Percentiles rank a stretch among this genome's conserved stretches.
Conservation (phyloP, 2,329 filamentous ascomycete genomes). For the Ceratocystis papillata region DNA sequence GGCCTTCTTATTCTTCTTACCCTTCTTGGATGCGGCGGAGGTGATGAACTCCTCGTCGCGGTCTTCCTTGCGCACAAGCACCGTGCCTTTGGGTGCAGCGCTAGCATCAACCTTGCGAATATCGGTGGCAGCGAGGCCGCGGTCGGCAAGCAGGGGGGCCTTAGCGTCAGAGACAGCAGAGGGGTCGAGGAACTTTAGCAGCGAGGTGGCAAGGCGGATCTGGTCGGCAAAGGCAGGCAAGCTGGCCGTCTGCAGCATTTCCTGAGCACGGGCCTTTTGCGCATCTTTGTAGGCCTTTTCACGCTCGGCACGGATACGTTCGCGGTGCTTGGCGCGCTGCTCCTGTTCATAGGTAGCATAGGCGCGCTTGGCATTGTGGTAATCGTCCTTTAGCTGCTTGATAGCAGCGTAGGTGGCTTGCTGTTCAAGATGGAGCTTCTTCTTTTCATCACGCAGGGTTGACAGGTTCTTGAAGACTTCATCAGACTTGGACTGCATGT, state of each 20-base stretch:
- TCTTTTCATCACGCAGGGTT: conserved; percentile 71
- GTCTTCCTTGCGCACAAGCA: conserved; percentile 71
- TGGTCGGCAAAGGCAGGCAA: conserved; percentile 86
- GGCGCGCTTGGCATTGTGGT: conserved; percentile 73
- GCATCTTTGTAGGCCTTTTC: conserved; percentile 60
- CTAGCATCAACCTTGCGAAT: conserved; percentile 71
- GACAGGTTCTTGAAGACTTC: conserved; percentile 81
- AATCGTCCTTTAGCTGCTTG: conserved; percentile 80
- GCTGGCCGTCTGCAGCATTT: conserved; percentile 68
- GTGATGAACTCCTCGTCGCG: conserved; percentile 78
- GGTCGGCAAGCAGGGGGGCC: conserved; percentile 50
- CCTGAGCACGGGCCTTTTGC: conserved; percentile 64
- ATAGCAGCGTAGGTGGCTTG: conserved; percentile 75
- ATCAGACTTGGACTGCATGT: conserved; percentile 86
- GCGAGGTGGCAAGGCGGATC: conserved; percentile 75
- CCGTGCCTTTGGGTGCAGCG: conserved; percentile 67
- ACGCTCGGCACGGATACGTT: conserved; percentile 72
- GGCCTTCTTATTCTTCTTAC: conserved; percentile 70
- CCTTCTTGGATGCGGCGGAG: conserved; percentile 65
- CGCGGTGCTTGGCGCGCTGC: conserved; percentile 61
- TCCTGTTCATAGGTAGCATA: conserved; percentile 74
- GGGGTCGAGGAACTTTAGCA: conserved; percentile 88
- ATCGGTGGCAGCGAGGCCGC: conserved; percentile 66
- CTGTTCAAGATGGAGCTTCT: conserved; percentile 72
- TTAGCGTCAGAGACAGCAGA: conserved; percentile 54